A percentile compares a stretch with the other conserved stretches of the same genome.
phyloP scores from a whole-genome alignment of 2,329 filamentous ascomycete genomes.

The Macrophomina phaseolina region DNA sequence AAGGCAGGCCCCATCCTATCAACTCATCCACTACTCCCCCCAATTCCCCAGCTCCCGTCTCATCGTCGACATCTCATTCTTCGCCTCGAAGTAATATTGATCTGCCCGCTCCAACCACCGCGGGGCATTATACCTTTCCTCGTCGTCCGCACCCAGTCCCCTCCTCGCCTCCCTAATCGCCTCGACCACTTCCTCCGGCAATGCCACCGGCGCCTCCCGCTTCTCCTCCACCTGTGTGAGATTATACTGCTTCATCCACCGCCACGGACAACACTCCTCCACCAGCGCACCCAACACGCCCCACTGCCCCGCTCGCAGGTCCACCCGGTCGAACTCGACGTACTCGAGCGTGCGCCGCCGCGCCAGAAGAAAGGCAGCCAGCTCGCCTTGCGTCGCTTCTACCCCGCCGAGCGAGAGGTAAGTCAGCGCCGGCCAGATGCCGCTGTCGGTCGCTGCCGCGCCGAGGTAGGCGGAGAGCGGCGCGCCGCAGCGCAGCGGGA shows the following conservation, averaged over 20 bases:
- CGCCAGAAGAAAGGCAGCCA: neutral
- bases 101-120: too few relatives aligned
- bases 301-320: neutral
- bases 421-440: neutral
- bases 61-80: neutral
- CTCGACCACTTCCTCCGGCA: neutral
- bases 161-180: neutral
- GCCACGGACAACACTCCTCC: neutral
- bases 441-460: neutral
- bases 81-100: too few relatives aligned
- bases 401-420: conserved; percentile 11
- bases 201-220: neutral
- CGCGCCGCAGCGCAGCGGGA: neutral
- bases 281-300: neutral
- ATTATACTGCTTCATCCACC: neutral
- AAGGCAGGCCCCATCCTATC: too few relatives aligned
- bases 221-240: neutral
- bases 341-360: neutral
- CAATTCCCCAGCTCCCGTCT: too few relatives aligned
- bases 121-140: too few relatives aligned
- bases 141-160: neutral
- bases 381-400: neutral
- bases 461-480: neutral
- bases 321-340: conserved; percentile 11
- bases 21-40: too few relatives aligned